Evolutionary conservation across 306 rosid species (phyloP).

Genomic region (Corylus avellana): DNA sequence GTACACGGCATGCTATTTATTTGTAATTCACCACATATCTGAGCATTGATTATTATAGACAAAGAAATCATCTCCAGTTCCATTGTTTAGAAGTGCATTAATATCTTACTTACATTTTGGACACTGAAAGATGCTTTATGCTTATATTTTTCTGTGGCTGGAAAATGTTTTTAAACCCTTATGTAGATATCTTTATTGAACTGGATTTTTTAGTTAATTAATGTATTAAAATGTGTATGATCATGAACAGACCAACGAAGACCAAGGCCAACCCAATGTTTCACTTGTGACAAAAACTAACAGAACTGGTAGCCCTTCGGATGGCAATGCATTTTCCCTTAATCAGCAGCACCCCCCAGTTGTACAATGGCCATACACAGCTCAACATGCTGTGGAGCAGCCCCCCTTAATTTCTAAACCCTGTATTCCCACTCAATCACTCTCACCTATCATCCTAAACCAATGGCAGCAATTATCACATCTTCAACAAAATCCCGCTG

Average conservation of each 20-base stretch:
- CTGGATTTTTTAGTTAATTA: background rate
- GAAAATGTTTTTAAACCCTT: background rate
- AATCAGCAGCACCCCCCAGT: slow-evolving; percentile 32
- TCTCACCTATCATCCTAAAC: slow-evolving; percentile 28
- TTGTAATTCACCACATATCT: background rate
- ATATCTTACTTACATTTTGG: slow-evolving; percentile 3
- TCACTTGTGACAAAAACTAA: slow-evolving; percentile 8
- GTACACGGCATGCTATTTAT: background rate
- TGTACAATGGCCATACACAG: slow-evolving; percentile 30
- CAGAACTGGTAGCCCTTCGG: slow-evolving; percentile 23
- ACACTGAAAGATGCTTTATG: background rate
- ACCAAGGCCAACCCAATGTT: slow-evolving; percentile 22
- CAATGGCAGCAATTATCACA: slow-evolving; percentile 44
- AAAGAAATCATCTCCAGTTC: background rate
- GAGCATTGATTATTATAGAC: background rate
- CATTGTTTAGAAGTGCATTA: background rate
- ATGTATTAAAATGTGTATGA: slow-evolving; percentile 19
- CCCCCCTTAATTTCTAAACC: slow-evolving; percentile 24
- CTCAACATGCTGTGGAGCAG: slow-evolving; percentile 39
- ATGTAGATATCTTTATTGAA: background rate
- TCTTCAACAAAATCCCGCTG: slow-evolving; percentile 25
- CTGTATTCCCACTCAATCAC: slow-evolving; percentile 33
- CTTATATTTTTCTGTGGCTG: background rate
- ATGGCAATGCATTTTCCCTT: slow-evolving; percentile 19
- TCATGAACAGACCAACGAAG: slow-evolving; percentile 41